These are phyloP conservation scores for Lasiodiplodia sp. DNA, from an alignment of 2,329 filamentous ascomycete genomes.

Conservation along the genomic window DNA sequence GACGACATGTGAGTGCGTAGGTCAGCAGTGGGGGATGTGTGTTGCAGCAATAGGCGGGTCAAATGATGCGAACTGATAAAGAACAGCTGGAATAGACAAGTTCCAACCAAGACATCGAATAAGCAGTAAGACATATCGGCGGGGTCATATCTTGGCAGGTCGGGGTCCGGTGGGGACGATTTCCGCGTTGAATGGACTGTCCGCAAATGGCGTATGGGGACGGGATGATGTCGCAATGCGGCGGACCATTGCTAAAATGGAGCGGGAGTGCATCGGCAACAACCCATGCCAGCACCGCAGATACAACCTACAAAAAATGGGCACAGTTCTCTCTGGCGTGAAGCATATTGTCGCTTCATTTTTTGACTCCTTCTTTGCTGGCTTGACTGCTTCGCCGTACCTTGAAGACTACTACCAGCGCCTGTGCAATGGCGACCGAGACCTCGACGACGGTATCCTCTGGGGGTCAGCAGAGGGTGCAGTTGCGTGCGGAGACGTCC, in stretches of 20 bases:
- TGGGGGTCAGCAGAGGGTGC: slow-evolving; percentile 25
- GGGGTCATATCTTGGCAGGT: slow-evolving; percentile 9
- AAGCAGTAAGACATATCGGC: slow-evolving; percentile 15
- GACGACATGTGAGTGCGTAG: slow-evolving; percentile 3
- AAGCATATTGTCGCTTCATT: slow-evolving; percentile 17
- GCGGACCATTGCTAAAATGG: slow-evolving; percentile 6
- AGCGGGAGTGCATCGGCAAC: not conserved
- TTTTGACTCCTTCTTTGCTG: slow-evolving; percentile 15
- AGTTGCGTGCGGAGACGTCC: slow-evolving; percentile 23
- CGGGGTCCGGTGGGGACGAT: slow-evolving; percentile 11
- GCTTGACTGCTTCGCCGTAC: slow-evolving; percentile 22
- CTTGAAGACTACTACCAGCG: slow-evolving; percentile 21
- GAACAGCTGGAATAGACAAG: slow-evolving; percentile 10
- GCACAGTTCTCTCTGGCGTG: not conserved
- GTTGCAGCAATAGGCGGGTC: slow-evolving; percentile 24
- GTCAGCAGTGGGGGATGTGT: slow-evolving; percentile 22
- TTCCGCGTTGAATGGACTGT: not conserved
- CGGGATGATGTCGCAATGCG: slow-evolving; percentile 27
- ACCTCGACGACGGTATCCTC: slow-evolving; percentile 15
- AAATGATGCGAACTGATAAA: slow-evolving; percentile 25
- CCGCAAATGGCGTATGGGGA: slow-evolving; percentile 17
- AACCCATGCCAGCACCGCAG: not conserved
- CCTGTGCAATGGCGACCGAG: slow-evolving; percentile 15
- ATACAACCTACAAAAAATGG: slow-evolving; percentile 2
- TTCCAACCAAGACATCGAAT: slow-evolving; percentile 3